phyloP scores from a whole-genome alignment of 192 early-diverging fungal genomes.

The Geranomyces michiganensis region DNA sequence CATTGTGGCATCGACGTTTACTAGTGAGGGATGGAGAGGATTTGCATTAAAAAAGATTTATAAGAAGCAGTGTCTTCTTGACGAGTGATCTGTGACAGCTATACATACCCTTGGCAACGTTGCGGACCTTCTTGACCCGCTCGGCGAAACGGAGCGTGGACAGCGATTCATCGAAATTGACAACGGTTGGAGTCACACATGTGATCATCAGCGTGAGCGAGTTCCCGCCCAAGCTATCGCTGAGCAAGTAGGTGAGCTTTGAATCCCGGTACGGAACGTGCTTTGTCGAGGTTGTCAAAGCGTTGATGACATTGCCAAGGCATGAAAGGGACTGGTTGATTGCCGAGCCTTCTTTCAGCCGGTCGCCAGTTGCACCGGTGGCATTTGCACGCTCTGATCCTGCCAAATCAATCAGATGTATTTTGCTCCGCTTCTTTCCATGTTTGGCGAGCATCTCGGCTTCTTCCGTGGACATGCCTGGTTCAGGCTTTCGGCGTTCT shows the following conservation, averaged over 20 bases:
- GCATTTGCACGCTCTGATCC: slow-evolving; percentile 88
- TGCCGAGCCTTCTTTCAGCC: slow-evolving; percentile 77
- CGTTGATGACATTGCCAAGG: slow-evolving; percentile 83
- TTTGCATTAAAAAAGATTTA: too few relatives aligned
- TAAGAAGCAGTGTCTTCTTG: too few relatives aligned
- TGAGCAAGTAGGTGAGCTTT: slow-evolving; percentile 58
- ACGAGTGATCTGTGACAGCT: too few relatives aligned
- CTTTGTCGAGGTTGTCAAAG: slow-evolving; percentile 52
- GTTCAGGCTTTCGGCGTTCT: slow-evolving; percentile 43
- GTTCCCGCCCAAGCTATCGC: slow-evolving; percentile 57
- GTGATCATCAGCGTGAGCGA: slow-evolving; percentile 59
- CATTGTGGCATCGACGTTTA: slow-evolving; percentile 46
- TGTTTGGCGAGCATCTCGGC: slow-evolving; percentile 42
- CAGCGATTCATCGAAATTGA: slow-evolving; percentile 39
- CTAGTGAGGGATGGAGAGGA: slow-evolving; percentile 11
- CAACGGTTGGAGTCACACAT: slow-evolving; percentile 45
- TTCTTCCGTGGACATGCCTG: slow-evolving; percentile 33
- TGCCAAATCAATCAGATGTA: slow-evolving; percentile 82
- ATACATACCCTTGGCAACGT: slow-evolving; percentile 34
- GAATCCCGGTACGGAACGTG: slow-evolving; percentile 59
- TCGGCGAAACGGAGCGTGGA: slow-evolving; percentile 46
- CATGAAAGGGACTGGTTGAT: slow-evolving; percentile 83
- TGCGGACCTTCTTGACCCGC: slow-evolving; percentile 46
- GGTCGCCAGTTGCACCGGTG: slow-evolving; percentile 82
- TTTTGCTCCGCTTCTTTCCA: slow-evolving; percentile 46